Percentiles rank a stretch among this genome's conserved stretches.
Evolutionary conservation across 768 basidiomycete genomes (phyloP).

Genomic region (Lactarius indigo): DNA sequence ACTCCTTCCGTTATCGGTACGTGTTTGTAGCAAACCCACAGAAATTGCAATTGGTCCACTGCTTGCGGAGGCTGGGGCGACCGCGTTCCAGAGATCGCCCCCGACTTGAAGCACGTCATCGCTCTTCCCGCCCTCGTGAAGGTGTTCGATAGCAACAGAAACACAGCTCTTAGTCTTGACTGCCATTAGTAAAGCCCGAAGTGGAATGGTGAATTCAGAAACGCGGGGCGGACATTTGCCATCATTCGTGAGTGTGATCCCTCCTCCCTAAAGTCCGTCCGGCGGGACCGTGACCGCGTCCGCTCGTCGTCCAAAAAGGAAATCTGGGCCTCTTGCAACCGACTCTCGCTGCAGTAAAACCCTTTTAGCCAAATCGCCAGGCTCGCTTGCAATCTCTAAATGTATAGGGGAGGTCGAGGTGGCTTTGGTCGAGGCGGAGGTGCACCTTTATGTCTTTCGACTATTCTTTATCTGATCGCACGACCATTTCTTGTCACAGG

Average conservation of each 20-base stretch:
- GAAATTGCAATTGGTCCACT: conserved; percentile 14
- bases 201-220: conserved; percentile 1
- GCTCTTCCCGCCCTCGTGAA: neutral
- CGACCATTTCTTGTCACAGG: conserved; percentile 33
- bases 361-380: neutral
- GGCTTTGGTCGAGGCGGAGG: conserved; percentile 50
- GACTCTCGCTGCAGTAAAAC: neutral
- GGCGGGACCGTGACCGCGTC: conserved; percentile 11
- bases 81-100: conserved; percentile 13
- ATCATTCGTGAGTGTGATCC: conserved; percentile 3
- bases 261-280: conserved; percentile 11
- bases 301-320: conserved; percentile 6
- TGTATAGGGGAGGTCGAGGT: conserved; percentile 49
- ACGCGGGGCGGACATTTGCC: neutral
- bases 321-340: neutral
- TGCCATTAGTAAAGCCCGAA: neutral
- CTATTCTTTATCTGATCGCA: neutral
- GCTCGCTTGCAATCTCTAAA: conserved; percentile 26
- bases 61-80: neutral
- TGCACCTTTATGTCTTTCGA: conserved; percentile 24
- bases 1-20: neutral
- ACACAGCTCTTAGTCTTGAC: conserved; percentile 4
- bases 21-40: conserved; percentile 4
- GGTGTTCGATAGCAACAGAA: neutral
- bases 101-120: conserved; percentile 12